Conservation (phyloP, 305 asterid genomes). For the Fraxinus sp. region DNA sequence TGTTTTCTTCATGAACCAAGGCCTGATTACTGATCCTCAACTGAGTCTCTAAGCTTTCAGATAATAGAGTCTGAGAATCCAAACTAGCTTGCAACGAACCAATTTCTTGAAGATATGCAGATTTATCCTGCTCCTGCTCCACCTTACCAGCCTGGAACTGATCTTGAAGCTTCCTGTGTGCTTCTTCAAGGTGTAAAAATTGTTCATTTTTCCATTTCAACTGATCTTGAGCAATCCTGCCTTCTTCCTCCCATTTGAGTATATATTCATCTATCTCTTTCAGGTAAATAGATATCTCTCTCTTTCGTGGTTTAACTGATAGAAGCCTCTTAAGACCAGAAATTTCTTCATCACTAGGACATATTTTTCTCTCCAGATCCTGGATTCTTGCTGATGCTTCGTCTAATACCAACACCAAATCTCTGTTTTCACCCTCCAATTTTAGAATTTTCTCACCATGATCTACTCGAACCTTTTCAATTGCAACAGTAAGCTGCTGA, state of each 20-base stretch:
- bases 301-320: constrained; percentile 29
- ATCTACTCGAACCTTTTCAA: constrained; percentile 39
- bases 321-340: constrained; percentile 41
- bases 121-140: constrained; percentile 50
- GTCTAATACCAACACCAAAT: constrained; percentile 34
- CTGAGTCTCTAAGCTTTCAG: constrained; percentile 37
- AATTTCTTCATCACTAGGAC: constrained; percentile 46
- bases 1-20: constrained; percentile 45
- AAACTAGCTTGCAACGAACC: constrained; percentile 40
- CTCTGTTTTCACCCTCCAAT: constrained; percentile 40
- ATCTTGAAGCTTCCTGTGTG: constrained; percentile 36
- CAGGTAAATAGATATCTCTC: constrained; percentile 27
- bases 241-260: constrained; percentile 43
- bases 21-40: constrained; percentile 44
- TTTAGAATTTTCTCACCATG: constrained; percentile 27
- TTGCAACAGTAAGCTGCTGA: constrained; percentile 40
- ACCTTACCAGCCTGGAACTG: constrained; percentile 32
- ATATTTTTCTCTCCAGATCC: constrained; percentile 41
- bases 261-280: constrained; percentile 37
- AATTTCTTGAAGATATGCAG: constrained; percentile 36
- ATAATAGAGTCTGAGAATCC: constrained; percentile 40
- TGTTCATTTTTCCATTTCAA: constrained; percentile 55
- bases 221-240: constrained; percentile 29
- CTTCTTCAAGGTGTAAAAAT: constrained; percentile 52
- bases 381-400: constrained; percentile 43